Base-by-base conservation (phyloP, 169 alveolate species). In the Fabrea salina region DNA sequence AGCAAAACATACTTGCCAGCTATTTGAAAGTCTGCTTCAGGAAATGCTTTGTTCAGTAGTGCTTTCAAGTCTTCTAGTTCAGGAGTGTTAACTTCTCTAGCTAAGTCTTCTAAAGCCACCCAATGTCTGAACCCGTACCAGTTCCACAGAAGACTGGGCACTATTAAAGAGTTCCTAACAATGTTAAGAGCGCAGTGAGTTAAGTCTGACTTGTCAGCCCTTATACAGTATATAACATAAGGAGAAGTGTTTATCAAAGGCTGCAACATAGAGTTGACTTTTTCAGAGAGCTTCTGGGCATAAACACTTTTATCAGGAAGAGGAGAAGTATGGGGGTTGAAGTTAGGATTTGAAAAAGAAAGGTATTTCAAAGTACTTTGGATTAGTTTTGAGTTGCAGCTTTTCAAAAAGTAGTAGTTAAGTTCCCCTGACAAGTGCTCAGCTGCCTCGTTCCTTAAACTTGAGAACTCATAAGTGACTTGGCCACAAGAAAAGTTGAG, bases 51-150 rank as follows among this genome's bases (percentile, higher is more conserved):
- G 11, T 64, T 32, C 4, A 30, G 47, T 64, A 39, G 27, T 64
- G 37, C 27, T n/a, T 35, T 56, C 16, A 27, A 37, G n/a, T 16
- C 30, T 40, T 25, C n/a, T 19, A 40, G 3, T 4, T 33, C 50
- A 35, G 25, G 30, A 8, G n/a, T 25, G 0, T 35, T 35, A 2
- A 64, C 19, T 40, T 64, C 75, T 40, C 19, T 37, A 11, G 51
- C 50, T 5, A 64, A 22, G 4, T 47, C 67, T 25, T 47, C 67
- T 32, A 16, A 30, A n/a, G 30, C 13, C 16, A 70, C 25, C 27
- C 79, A 70, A 43, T 70, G 59, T 6, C 54, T 22, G n/a, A 44
- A 70, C 1, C 79, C 79, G 32, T 44, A 70, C 68, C 79, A 70
- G 0, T 43, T 70, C 66, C 79, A 70, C 27, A 70, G 16, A 22